These are phyloP conservation scores for Cyclotella atomus DNA, from an alignment of 108 stramenopile species.

Conservation along the genomic window DNA sequence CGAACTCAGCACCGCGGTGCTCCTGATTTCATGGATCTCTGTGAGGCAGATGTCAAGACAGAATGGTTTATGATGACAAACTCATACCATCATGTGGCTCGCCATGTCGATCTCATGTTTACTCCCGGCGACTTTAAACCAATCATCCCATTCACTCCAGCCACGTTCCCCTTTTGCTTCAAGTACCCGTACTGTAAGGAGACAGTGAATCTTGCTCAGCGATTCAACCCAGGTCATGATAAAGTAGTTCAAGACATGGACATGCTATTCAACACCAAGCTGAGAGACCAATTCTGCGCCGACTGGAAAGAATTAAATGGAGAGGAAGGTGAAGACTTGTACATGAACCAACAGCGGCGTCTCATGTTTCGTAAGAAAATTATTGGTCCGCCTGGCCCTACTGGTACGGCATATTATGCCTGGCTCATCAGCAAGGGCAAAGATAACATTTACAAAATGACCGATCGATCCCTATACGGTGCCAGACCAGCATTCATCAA, in stretches of 20 bases:
- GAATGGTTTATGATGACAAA: slow-evolving; percentile 79
- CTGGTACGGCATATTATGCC: slow-evolving; percentile 55
- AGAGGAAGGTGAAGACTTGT: slow-evolving; percentile 58
- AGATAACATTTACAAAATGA: slow-evolving; percentile 65
- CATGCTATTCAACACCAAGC: slow-evolving; percentile 58
- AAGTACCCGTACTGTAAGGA: slow-evolving; percentile 64
- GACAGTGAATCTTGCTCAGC: slow-evolving; percentile 57
- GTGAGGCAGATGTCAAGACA: slow-evolving; percentile 63
- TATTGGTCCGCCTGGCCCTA: slow-evolving; percentile 61
- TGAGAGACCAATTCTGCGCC: slow-evolving; percentile 55
- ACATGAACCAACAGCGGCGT: slow-evolving; percentile 53
- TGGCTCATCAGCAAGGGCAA: slow-evolving; percentile 52
- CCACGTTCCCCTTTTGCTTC: slow-evolving; percentile 63
- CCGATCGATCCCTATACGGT: slow-evolving; percentile 64
- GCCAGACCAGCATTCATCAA: slow-evolving; percentile 62
- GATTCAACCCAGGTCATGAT: slow-evolving; percentile 60
- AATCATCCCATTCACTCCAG: slow-evolving; percentile 62
- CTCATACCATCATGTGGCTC: slow-evolving; percentile 66
- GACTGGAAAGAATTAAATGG: slow-evolving; percentile 63
- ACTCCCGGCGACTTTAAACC: slow-evolving; percentile 62
- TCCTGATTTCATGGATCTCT: slow-evolving; percentile 69
- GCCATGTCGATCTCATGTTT: slow-evolving; percentile 71
- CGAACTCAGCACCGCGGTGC: slow-evolving; percentile 54
- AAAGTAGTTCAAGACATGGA: slow-evolving; percentile 52
- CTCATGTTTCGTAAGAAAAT: slow-evolving; percentile 60